Evolutionary conservation across 495 filamentous ascomycete genomes (phyloP).

Genomic region (Letharia lupina): DNA sequence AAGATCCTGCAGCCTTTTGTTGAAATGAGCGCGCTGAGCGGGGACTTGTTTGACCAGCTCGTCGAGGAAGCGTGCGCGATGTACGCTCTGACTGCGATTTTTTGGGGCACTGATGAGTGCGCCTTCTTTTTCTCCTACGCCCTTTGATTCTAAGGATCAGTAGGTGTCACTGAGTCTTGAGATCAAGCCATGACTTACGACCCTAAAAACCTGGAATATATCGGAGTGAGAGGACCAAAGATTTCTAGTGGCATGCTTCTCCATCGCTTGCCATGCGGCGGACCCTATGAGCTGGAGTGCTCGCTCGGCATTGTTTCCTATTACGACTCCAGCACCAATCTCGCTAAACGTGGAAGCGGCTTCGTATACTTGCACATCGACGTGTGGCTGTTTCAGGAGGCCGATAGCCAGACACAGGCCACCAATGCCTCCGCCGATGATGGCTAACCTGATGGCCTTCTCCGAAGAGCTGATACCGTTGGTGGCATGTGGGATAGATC

Average conservation of each 20-base stretch:
- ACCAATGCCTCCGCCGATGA: background rate
- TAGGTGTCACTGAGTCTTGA: background rate
- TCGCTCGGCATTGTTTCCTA: background rate
- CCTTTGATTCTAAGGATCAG: background rate
- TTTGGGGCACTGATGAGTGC: background rate
- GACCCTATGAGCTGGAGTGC: background rate
- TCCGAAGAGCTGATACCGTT: background rate
- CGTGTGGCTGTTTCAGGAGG: background rate
- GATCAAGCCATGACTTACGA: background rate
- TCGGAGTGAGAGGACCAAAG: background rate
- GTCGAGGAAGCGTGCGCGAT: background rate
- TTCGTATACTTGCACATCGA: background rate
- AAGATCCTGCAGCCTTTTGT: background rate
- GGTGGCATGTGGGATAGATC: background rate
- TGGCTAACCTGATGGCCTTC: background rate
- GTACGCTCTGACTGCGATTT: background rate
- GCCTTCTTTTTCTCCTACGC: background rate
- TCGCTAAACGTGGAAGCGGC: background rate
- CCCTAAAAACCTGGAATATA: background rate
- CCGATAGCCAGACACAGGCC: background rate
- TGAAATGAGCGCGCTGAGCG: background rate
- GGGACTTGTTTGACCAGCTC: background rate
- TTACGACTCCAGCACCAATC: background rate
- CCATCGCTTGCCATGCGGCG: background rate
- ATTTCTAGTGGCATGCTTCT: background rate